Percentiles rank a stretch among this genome's conserved stretches.
These are phyloP conservation scores for Epichloe hybrida DNA, from an alignment of 2,329 filamentous ascomycete genomes.

Conservation along the genomic window DNA sequence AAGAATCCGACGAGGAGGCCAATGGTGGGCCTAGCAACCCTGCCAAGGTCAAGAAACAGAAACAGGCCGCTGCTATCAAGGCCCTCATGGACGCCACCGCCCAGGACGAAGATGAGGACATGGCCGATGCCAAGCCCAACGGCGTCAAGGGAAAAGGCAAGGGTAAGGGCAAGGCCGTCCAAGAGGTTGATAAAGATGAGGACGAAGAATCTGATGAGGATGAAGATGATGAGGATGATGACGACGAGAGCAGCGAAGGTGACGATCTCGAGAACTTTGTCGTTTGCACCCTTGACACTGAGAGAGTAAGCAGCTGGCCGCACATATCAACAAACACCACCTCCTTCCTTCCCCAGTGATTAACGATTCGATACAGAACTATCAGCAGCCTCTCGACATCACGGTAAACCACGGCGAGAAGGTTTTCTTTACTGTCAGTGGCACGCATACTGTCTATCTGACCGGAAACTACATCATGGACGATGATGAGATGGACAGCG, in stretches of 20 bases:
- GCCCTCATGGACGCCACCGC: slow-evolving; percentile 61
- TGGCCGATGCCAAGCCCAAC: slow-evolving; percentile 54
- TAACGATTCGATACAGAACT: slow-evolving; percentile 49
- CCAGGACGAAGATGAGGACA: slow-evolving; percentile 53
- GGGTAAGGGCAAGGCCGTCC: slow-evolving; percentile 53
- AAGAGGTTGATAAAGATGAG: slow-evolving; percentile 38
- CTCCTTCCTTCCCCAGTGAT: not conserved
- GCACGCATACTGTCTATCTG: slow-evolving; percentile 80
- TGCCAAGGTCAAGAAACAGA: slow-evolving; percentile 76
- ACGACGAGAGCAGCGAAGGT: slow-evolving; percentile 48
- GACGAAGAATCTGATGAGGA: slow-evolving; percentile 30
- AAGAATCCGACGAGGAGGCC: slow-evolving; percentile 50
- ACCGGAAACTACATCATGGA: slow-evolving; percentile 93
- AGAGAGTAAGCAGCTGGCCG: slow-evolving; percentile 51
- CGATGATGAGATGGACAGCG: slow-evolving; percentile 42
- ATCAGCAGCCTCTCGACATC: slow-evolving; percentile 90
- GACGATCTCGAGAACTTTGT: slow-evolving; percentile 77
- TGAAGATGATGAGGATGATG: slow-evolving; percentile 33
- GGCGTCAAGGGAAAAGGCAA: slow-evolving; percentile 46
- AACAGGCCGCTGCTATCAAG: slow-evolving; percentile 62
- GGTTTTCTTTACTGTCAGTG: slow-evolving; percentile 83
- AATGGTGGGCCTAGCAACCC: slow-evolving; percentile 90
- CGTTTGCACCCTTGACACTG: slow-evolving; percentile 87
- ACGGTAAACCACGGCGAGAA: slow-evolving; percentile 78
- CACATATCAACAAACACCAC: not conserved